phyloP scores from a whole-genome alignment of 2,329 filamentous ascomycete species.

The Rasamsonia emersonii region DNA sequence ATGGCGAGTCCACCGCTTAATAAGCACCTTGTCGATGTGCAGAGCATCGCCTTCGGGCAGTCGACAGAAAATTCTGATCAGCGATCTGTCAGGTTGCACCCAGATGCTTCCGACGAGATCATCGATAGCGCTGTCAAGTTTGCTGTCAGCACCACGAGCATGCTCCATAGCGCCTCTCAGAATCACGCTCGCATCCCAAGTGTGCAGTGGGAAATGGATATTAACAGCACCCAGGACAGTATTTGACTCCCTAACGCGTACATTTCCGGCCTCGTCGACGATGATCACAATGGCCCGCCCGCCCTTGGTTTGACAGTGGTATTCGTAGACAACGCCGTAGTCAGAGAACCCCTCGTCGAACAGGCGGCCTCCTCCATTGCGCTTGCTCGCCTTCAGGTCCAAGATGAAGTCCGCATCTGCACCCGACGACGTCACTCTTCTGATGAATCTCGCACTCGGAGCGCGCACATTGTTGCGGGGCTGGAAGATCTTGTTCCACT shows the following conservation, averaged over 20 bases:
- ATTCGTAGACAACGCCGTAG: conserved; percentile 27
- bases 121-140: conserved; percentile 20
- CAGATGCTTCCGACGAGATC: conserved; percentile 26
- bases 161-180: conserved; percentile 21
- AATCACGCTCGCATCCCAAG: conserved; percentile 32
- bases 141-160: conserved; percentile 12
- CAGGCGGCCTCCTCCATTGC: conserved; percentile 11
- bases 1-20: conserved; percentile 28
- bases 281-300: conserved; percentile 23
- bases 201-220: conserved; percentile 29
- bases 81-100: conserved; percentile 18
- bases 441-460: conserved; percentile 26
- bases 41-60: conserved; percentile 17
- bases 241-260: conserved; percentile 17
- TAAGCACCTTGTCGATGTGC: conserved; percentile 22
- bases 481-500: conserved; percentile 26
- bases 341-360: conserved; percentile 20
- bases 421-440: conserved; percentile 31
- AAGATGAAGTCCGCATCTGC: conserved; percentile 32
- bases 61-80: conserved; percentile 20
- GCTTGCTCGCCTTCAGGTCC: conserved; percentile 19
- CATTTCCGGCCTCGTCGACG: conserved; percentile 24
- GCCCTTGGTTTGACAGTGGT: conserved; percentile 26
- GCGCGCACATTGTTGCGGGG: conserved; percentile 17
- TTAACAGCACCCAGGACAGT: conserved; percentile 25